Conservation (phyloP, 345 rosid genomes). For the Orychophragmus violaceus region DNA sequence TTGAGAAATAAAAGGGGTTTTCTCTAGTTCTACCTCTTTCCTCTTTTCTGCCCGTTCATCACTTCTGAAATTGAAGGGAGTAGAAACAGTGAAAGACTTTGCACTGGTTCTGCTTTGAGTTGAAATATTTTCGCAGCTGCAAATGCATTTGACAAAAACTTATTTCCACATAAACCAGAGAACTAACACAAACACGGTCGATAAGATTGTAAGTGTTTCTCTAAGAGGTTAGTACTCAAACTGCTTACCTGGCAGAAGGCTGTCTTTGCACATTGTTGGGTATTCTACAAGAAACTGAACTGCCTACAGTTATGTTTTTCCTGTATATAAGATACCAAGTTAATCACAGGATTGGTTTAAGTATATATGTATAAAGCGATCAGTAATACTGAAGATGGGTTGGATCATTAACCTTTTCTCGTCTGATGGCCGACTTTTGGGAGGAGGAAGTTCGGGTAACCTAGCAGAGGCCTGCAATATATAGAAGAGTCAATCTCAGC, state of each 20-base stretch:
- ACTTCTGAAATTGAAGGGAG: constrained; percentile 70
- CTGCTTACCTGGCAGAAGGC: constrained; percentile 35
- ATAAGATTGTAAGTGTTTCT: background rate
- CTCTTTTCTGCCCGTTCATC: constrained; percentile 81
- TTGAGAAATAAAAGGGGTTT: background rate
- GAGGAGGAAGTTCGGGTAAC: constrained; percentile 37
- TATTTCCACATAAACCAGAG: background rate
- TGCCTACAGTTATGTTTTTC: constrained; percentile 26
- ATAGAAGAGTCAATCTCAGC: constrained; percentile 5
- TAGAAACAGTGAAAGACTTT: constrained; percentile 36
- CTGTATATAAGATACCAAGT: constrained; percentile 31
- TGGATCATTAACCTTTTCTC: constrained; percentile 44
- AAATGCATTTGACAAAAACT: constrained; percentile 2
- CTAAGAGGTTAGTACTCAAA: background rate
- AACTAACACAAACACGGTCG: background rate
- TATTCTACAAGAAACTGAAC: constrained; percentile 37
- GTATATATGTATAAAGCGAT: background rate
- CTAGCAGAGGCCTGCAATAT: constrained; percentile 44
- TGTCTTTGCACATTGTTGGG: constrained; percentile 28
- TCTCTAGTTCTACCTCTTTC: constrained; percentile 55
- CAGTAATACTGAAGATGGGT: background rate
- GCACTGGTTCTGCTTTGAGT: constrained; percentile 38
- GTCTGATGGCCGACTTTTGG: constrained; percentile 31
- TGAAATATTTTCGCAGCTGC: constrained; percentile 41
- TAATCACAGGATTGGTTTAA: background rate